Conservation (phyloP, 2,329 filamentous ascomycete genomes). For the Exophiala bonariae region DNA sequence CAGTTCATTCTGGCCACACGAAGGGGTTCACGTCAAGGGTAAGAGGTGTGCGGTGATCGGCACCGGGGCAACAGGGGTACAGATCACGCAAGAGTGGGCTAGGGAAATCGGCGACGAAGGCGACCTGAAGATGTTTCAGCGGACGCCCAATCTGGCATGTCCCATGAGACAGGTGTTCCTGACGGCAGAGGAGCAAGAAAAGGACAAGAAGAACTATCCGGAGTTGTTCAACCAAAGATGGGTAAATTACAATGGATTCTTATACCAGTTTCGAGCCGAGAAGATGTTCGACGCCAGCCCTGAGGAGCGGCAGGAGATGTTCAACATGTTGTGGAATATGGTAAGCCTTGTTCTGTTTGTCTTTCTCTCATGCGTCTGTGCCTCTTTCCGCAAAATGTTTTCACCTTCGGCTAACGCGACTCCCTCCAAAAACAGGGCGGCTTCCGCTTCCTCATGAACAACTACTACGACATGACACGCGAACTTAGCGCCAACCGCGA, state of each 20-base stretch:
- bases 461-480: slow-evolving; percentile 54
- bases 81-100: slow-evolving; percentile 57
- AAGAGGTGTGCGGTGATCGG: slow-evolving; percentile 66
- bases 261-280: slow-evolving; percentile 56
- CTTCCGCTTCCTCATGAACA: slow-evolving; percentile 52
- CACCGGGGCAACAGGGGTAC: slow-evolving; percentile 64
- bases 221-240: slow-evolving; percentile 30
- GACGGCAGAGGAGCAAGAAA: slow-evolving; percentile 50
- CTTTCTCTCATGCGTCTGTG: background rate
- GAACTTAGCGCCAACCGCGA: slow-evolving; percentile 50
- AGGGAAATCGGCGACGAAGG: slow-evolving; percentile 49
- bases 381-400: too few relatives aligned
- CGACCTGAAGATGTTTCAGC: slow-evolving; percentile 53
- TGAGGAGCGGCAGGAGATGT: slow-evolving; percentile 41
- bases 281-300: slow-evolving; percentile 26
- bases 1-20: slow-evolving; percentile 59
- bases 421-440: too few relatives aligned
- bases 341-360: slow-evolving; percentile 7
- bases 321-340: slow-evolving; percentile 48
- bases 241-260: slow-evolving; percentile 60
- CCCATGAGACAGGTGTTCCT: slow-evolving; percentile 58
- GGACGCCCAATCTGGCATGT: slow-evolving; percentile 66
- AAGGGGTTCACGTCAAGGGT: slow-evolving; percentile 56
- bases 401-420: too few relatives aligned
- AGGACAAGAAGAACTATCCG: slow-evolving; percentile 7